phyloP scores from a whole-genome alignment of 2,329 filamentous ascomycete genomes.

The Cladobotryum mycophilum region DNA sequence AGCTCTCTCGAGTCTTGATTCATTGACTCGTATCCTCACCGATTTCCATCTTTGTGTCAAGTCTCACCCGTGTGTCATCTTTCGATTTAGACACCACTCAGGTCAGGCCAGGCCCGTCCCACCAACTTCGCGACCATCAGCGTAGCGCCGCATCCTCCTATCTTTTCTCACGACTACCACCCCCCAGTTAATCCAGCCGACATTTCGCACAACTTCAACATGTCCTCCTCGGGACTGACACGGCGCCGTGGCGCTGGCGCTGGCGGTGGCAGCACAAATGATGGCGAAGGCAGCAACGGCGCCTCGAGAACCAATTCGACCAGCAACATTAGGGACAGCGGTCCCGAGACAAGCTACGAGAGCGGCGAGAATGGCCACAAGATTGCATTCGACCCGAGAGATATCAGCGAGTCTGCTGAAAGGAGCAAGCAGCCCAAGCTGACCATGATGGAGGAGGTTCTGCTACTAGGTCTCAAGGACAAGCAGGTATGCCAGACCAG shows the following conservation, averaged over 20 bases:
- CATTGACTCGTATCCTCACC: neutral
- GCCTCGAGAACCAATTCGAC: slow-evolving; percentile 54
- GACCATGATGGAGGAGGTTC: slow-evolving; percentile 96
- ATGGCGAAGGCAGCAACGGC: slow-evolving; percentile 50
- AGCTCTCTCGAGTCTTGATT: neutral
- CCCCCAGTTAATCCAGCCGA: neutral
- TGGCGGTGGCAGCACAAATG: slow-evolving; percentile 48
- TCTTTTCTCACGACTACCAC: slow-evolving; percentile 4
- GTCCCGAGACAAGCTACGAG: slow-evolving; percentile 78
- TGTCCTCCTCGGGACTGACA: slow-evolving; percentile 49
- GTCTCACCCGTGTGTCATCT: slow-evolving; percentile 5
- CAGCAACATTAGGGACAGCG: slow-evolving; percentile 46
- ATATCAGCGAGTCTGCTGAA: slow-evolving; percentile 95
- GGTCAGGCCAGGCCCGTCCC: neutral
- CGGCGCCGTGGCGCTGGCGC: slow-evolving; percentile 60
- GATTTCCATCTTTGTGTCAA: neutral
- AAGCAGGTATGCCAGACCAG: slow-evolving; percentile 67
- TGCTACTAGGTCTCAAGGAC: slow-evolving; percentile 93
- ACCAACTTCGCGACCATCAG: slow-evolving; percentile 3
- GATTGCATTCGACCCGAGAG: slow-evolving; percentile 94
- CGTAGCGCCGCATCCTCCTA: neutral
- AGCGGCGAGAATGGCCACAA: slow-evolving; percentile 94
- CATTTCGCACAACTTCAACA: slow-evolving; percentile 21
- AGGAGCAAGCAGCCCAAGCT: slow-evolving; percentile 96
- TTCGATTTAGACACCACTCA: neutral